Percentiles rank a stretch among this genome's conserved stretches.
Evolutionary conservation across 768 basidiomycete species (phyloP).

Genomic region (Podaxis mareebaensis): DNA sequence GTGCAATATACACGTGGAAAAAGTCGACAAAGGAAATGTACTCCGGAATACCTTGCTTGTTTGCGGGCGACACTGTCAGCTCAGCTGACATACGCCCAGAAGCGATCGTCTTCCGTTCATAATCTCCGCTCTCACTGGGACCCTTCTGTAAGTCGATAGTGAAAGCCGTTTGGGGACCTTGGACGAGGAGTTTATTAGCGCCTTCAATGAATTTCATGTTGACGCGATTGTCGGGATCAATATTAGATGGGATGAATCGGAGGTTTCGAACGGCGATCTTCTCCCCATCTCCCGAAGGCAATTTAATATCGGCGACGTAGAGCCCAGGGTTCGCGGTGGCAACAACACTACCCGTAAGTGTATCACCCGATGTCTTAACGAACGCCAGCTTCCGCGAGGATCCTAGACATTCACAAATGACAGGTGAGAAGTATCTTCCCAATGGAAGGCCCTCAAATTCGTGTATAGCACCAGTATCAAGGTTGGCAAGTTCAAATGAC

Average conservation of each 20-base stretch:
- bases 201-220: constrained; percentile 59
- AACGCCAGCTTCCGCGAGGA: constrained; percentile 55
- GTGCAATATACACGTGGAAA: constrained; percentile 62
- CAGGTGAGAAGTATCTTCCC: constrained; percentile 65
- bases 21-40: constrained; percentile 69
- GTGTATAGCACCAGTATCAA: constrained; percentile 41
- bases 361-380: constrained; percentile 59
- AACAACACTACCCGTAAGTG: constrained; percentile 61
- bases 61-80: constrained; percentile 43
- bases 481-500: constrained; percentile 63
- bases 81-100: constrained; percentile 60
- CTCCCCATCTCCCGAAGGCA: constrained; percentile 37
- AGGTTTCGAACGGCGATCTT: constrained; percentile 45
- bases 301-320: constrained; percentile 60
- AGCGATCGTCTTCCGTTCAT: constrained; percentile 47
- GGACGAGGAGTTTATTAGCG: constrained; percentile 57
- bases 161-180: constrained; percentile 46
- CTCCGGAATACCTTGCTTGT: constrained; percentile 25
- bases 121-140: constrained; percentile 47
- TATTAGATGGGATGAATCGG: constrained; percentile 51
- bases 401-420: constrained; percentile 49
- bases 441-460: constrained; percentile 59
- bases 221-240: constrained; percentile 42
- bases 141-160: constrained; percentile 39
- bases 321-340: constrained; percentile 66